Conservation (phyloP, 192 early-diverging fungal species). For the Geranomyces michiganensis region DNA sequence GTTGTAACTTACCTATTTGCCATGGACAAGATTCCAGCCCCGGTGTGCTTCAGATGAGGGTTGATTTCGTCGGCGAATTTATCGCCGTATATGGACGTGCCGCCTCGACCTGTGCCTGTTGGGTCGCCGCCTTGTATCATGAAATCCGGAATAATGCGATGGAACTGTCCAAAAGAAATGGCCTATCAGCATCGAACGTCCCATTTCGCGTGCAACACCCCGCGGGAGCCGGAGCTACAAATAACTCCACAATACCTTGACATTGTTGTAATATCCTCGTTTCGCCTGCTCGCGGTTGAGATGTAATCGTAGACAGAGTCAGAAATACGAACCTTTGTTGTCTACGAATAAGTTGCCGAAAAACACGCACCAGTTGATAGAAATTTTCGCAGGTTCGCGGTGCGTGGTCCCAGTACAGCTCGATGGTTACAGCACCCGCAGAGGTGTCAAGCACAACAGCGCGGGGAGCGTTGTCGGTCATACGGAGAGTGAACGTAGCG, state of each 20-base stretch:
- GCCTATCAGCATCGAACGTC: no score
- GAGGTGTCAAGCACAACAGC: conserved; percentile 44
- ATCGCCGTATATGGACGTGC: conserved; percentile 81
- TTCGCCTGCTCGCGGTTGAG: conserved; percentile 67
- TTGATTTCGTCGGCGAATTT: conserved; percentile 86
- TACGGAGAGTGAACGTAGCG: neutral
- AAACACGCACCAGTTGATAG: conserved; percentile 62
- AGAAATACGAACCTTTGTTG: no score
- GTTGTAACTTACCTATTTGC: conserved; percentile 68
- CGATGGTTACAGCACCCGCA: conserved; percentile 67
- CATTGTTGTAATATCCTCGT: conserved; percentile 79
- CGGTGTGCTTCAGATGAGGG: conserved; percentile 74
- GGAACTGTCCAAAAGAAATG: conserved; percentile 60
- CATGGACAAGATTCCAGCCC: conserved; percentile 89
- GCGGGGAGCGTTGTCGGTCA: neutral
- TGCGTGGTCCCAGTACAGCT: conserved; percentile 87
- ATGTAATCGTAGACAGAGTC: no score
- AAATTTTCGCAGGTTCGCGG: conserved; percentile 84
- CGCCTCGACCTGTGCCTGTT: conserved; percentile 90
- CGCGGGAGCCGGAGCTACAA: no score
- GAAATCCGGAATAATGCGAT: conserved; percentile 83
- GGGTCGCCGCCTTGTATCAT: conserved; percentile 98
- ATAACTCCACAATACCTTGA: no score
- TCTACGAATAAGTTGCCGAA: no score
- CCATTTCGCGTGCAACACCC: no score